Conservation (phyloP, 2,329 filamentous ascomycete genomes). For the Pleoardoris graminearum region DNA sequence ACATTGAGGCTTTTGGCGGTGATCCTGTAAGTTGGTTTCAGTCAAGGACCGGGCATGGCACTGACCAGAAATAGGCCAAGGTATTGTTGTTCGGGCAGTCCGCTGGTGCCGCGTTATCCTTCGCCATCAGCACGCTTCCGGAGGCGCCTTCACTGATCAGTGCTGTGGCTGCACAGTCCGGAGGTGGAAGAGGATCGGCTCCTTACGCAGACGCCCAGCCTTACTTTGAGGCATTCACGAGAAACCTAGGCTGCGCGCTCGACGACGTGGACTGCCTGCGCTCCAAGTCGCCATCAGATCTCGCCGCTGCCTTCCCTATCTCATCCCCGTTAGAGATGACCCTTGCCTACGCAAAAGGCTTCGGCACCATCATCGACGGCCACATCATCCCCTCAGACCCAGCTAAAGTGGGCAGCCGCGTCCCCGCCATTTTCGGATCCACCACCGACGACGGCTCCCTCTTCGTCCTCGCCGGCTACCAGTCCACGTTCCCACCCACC, state of each 20-base stretch:
- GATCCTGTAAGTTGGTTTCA: not conserved
- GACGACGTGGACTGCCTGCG: not conserved
- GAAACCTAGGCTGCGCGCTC: slow-evolving; percentile 1
- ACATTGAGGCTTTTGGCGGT: slow-evolving; percentile 1
- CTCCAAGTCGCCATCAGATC: not conserved
- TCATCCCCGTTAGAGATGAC: not conserved
- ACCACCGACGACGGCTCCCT: not conserved
- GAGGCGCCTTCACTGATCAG: slow-evolving; percentile 1
- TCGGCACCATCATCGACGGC: not conserved
- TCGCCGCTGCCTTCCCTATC: not conserved
- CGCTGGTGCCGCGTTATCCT: not conserved
- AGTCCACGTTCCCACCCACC: not conserved
- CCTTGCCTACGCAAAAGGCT: not conserved
- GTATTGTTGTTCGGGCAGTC: slow-evolving; percentile 1
- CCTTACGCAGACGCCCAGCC: not conserved
- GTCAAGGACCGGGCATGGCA: not conserved
- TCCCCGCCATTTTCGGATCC: slow-evolving; percentile 1
- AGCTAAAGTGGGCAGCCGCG: not conserved
- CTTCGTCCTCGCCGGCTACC: not conserved
- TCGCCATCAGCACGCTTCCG: not conserved
- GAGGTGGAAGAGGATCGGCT: not conserved
- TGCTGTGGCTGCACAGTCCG: not conserved
- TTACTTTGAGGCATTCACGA: not conserved
- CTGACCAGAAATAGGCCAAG: not conserved
- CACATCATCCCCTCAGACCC: not conserved